Conservation (phyloP, 371 early-diverging fungal species). For the Dinochytrium kinnereticum region DNA sequence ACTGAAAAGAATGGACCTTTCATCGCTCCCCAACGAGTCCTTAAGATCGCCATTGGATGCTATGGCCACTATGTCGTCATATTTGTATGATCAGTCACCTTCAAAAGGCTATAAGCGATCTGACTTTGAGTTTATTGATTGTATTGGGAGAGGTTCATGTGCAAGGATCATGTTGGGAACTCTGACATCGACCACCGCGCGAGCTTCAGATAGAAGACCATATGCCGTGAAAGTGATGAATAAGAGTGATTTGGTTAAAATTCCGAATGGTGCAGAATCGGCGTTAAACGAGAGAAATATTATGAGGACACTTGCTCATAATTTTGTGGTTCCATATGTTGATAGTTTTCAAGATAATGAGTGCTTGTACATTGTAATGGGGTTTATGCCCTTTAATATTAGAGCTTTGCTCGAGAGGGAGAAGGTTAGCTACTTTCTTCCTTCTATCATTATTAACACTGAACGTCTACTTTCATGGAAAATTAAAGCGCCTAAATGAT, state of each 20-base stretch:
- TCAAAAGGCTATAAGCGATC: not conserved
- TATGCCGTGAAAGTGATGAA: conserved; percentile 18
- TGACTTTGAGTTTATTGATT: conserved; percentile 7
- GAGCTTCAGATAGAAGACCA: not conserved
- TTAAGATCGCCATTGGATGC: not conserved
- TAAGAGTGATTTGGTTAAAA: not conserved
- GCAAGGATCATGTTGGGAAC: conserved; percentile 10
- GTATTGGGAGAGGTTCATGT: conserved; percentile 13
- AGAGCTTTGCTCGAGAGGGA: conserved; percentile 1
- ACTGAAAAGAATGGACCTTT: not conserved
- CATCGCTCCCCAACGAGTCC: not conserved
- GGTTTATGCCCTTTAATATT: conserved; percentile 4
- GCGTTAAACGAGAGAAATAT: conserved; percentile 15
- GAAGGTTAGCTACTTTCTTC: conserved; percentile 3
- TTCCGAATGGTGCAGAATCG: not conserved
- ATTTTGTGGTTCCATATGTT: conserved; percentile 6
- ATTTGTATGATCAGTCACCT: too few species aligned
- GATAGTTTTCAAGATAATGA: conserved; percentile 15
- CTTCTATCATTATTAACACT: not conserved
- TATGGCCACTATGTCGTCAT: not conserved
- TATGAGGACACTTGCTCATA: not conserved
- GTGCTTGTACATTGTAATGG: conserved; percentile 17
- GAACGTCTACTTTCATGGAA: not conserved
- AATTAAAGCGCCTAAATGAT: not conserved
- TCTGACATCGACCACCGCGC: not conserved